Base-by-base conservation (phyloP, 495 filamentous ascomycete genomes). In the Penicillium fimorum region DNA sequence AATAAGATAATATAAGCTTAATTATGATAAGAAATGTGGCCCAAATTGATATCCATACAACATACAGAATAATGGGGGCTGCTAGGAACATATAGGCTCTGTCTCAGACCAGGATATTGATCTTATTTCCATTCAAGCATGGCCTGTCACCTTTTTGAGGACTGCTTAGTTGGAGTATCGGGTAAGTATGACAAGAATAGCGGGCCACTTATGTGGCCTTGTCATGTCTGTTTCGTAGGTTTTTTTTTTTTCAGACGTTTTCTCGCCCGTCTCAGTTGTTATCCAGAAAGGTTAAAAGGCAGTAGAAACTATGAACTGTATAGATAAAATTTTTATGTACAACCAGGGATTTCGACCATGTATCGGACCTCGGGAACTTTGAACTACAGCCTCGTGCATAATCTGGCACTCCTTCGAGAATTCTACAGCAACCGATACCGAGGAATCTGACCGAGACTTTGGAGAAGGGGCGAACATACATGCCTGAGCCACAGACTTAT, bases 1-100 rank as follows among this genome's bases (percentile, higher is more conserved):
- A 38, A 17, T 10, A 27, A 1, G n/a, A 17, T 24, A 22, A 37
- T 13, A 46, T 46, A 46, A 54, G 27, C 51, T 54, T 54, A 54
- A 37, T 38, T 18, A 2, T 11, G 30, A 54, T 37, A 46, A 46
- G 42, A 29, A 22, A 24, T 10, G 11, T 33, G 32, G 12, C 32
- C 13, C 13, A 7, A 15, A 15, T 15, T 15, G 33, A 33, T 47
- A 9, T 17, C 27, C 27, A 10, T 24, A 32, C 15, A 18, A 32
- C 22, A 8, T 11, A n/a, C n/a, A 5, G 17, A 30, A 2, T 32
- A 1, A 12, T 15, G 32, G 17, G 6, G 17, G 1, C 46, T 5
- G 13, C 0, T n/a, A 5, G 35, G 35, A n/a, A n/a, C 15, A n/a
- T n/a, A 38, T 11, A n/a, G 0, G 15, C 15, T 17, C 4, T 35